Conservation (phyloP, 148 eudicot genomes). For the Selenicereus undatus region DNA sequence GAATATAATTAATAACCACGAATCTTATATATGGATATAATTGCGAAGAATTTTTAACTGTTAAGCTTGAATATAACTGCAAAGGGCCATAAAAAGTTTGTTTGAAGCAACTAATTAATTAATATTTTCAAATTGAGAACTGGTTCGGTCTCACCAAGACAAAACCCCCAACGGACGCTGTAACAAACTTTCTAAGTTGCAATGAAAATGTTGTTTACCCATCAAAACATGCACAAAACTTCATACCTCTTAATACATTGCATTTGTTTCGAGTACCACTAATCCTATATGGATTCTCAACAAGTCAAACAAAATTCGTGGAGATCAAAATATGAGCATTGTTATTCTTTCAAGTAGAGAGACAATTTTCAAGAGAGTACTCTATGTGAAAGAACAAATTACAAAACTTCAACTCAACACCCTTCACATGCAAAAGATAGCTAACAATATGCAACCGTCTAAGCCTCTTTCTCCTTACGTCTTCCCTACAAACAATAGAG, state of each 20-base stretch:
- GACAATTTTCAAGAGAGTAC: no score
- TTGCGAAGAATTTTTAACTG: not conserved
- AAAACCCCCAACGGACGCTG: not conserved
- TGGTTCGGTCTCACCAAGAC: not conserved
- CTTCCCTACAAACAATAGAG: not conserved
- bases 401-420: no score
- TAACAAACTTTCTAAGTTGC: not conserved
- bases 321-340: not conserved
- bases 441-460: not conserved
- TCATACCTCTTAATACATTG: not conserved
- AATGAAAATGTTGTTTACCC: no score
- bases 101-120: not conserved
- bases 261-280: not conserved
- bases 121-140: no score
- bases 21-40: no score
- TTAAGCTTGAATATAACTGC: no score
- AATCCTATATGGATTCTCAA: not conserved
- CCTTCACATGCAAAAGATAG: no score
- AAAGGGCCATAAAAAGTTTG: not conserved
- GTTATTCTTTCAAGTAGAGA: not conserved
- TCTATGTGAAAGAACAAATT: not conserved
- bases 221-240: not conserved
- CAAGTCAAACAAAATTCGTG: not conserved
- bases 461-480: constrained; percentile 21
- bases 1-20: no score